Conservation (phyloP, 1,139 yeast species). For the Yamadazyma conglobata region DNA sequence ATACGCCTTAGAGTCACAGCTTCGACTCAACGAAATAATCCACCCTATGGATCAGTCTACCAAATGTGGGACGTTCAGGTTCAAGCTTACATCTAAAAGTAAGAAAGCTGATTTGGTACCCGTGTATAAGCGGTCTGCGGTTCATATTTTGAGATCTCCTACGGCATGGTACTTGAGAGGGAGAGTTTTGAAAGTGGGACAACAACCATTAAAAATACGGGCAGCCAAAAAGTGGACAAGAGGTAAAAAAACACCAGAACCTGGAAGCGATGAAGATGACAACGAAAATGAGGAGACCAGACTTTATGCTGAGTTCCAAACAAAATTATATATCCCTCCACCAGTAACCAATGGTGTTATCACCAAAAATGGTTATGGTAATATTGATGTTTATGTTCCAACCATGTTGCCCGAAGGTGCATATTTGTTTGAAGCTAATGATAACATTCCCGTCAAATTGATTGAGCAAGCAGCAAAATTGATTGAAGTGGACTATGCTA, state of each 20-base stretch:
- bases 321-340: conserved; percentile 66
- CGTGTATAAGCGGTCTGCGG: conserved; percentile 68
- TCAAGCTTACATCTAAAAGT: conserved; percentile 20
- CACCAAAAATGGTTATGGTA: conserved; percentile 75
- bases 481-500: conserved; percentile 74
- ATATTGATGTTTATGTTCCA: conserved; percentile 72
- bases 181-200: conserved; percentile 67
- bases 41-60: conserved; percentile 56
- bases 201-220: conserved; percentile 55
- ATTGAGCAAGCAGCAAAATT: conserved; percentile 69
- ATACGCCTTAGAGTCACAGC: conserved; percentile 76
- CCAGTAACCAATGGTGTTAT: conserved; percentile 61
- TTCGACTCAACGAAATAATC: conserved; percentile 68
- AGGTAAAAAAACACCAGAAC: conserved; percentile 12
- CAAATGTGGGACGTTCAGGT: conserved; percentile 66
- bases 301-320: conserved; percentile 74
- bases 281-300: conserved; percentile 50
- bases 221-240: conserved; percentile 7
- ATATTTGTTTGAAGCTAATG: conserved; percentile 32
- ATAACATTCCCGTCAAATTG: conserved; percentile 35
- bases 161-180: conserved; percentile 88
- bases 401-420: conserved; percentile 86
- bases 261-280: conserved; percentile 33
- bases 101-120: conserved; percentile 40
- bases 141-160: conserved; percentile 63